A percentile compares a stretch with the other conserved stretches of the same genome.
Conservation (phyloP, 108 stramenopile genomes). For the Thalassiosira profunda region DNA sequence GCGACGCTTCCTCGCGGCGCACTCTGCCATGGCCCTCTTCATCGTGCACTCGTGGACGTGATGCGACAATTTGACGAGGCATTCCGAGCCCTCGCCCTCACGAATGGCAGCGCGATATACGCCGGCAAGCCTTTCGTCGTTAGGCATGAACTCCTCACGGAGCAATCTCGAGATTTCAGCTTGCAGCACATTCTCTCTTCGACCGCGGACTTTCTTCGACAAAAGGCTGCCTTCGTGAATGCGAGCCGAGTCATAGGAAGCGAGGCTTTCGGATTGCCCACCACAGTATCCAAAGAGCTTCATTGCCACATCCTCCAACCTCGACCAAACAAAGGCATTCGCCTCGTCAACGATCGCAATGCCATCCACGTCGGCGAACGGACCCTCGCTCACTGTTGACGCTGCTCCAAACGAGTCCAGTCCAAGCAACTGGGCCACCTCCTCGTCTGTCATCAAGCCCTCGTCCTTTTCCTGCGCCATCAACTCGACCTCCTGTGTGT, state of each 20-base stretch:
- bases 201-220: slow-evolving; percentile 16
- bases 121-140: slow-evolving; percentile 2
- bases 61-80: slow-evolving; percentile 15
- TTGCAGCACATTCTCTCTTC: slow-evolving; percentile 21
- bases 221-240: slow-evolving; percentile 10
- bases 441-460: slow-evolving; percentile 28
- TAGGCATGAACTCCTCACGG: slow-evolving; percentile 23
- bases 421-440: slow-evolving; percentile 41
- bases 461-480: slow-evolving; percentile 6
- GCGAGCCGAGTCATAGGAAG: background rate
- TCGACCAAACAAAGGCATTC: slow-evolving; percentile 17
- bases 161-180: slow-evolving; percentile 20
- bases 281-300: slow-evolving; percentile 15
- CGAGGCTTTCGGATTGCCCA: background rate
- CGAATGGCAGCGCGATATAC: slow-evolving; percentile 1
- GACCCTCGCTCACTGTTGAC: no score
- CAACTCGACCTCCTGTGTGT: background rate
- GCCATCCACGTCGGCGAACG: no score
- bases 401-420: no score
- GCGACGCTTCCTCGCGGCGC: slow-evolving; percentile 40
- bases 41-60: slow-evolving; percentile 51
- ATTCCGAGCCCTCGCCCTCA: background rate
- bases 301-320: slow-evolving; percentile 14
- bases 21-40: slow-evolving; percentile 40
- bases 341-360: slow-evolving; percentile 11